Evolutionary conservation across 345 rosid species (phyloP).

Genomic region (Stellera chamaejasme): DNA sequence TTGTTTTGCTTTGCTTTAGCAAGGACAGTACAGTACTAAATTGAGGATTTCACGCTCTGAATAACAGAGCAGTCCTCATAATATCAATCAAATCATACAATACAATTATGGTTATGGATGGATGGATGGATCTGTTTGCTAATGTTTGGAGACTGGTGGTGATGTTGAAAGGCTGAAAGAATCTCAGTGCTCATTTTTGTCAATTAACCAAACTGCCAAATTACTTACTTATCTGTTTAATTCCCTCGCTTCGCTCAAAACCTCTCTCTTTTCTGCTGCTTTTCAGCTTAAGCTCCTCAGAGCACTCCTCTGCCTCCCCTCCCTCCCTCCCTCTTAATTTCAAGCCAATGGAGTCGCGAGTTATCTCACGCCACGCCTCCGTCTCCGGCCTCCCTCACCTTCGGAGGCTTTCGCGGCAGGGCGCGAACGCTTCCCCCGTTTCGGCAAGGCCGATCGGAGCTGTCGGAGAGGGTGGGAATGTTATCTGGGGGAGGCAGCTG

Average conservation of each 20-base stretch:
- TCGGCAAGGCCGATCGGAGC: slow-evolving; percentile 41
- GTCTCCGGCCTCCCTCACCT: slow-evolving; percentile 34
- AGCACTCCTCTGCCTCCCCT: slow-evolving; percentile 12
- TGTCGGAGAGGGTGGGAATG: slow-evolving; percentile 63
- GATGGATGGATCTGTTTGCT: too few relatives aligned
- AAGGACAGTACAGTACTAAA: too few relatives aligned
- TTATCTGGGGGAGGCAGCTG: slow-evolving; percentile 81
- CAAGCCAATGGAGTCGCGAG: slow-evolving; percentile 68
- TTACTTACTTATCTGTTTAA: background rate
- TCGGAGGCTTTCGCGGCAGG: slow-evolving; percentile 25
- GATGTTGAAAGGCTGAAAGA: too few relatives aligned
- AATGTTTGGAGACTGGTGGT: too few relatives aligned
- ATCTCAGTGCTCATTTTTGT: too few relatives aligned
- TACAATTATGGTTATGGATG: too few relatives aligned
- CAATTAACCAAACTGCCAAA: background rate
- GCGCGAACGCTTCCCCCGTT: slow-evolving; percentile 17
- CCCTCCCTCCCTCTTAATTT: slow-evolving; percentile 4
- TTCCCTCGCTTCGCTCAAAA: slow-evolving; percentile 1
- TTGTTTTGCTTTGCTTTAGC: too few relatives aligned
- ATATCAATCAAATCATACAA: too few relatives aligned
- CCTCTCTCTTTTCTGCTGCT: too few relatives aligned
- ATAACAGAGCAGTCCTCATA: too few relatives aligned
- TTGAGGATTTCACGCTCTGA: too few relatives aligned
- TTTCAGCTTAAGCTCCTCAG: slow-evolving; percentile 13
- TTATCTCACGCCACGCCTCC: slow-evolving; percentile 55